Conservation (phyloP, 2,329 filamentous ascomycete species). For the Exophiala dermatitidis region DNA sequence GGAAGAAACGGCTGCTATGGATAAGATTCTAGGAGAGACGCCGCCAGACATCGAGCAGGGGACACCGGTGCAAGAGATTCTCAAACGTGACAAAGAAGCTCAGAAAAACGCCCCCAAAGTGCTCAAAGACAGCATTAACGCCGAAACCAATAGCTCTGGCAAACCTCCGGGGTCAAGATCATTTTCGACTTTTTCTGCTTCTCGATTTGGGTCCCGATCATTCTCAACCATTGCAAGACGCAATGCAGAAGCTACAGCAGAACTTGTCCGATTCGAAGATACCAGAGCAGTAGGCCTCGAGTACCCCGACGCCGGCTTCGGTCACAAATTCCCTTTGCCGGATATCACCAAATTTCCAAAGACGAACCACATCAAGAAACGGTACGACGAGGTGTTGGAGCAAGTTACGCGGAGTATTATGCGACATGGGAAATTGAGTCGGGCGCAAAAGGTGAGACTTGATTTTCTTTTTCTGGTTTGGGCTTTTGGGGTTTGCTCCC, state of each 20-base stretch:
- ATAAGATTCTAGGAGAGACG: slow-evolving; percentile 50
- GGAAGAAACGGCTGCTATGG: slow-evolving; percentile 57
- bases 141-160: slow-evolving; percentile 21
- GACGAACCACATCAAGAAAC: slow-evolving; percentile 60
- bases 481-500: too few species aligned
- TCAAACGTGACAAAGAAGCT: slow-evolving; percentile 56
- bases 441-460: slow-evolving; percentile 68
- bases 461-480: background rate
- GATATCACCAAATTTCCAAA: slow-evolving; percentile 52
- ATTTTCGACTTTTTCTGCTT: slow-evolving; percentile 45
- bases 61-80: slow-evolving; percentile 60
- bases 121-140: slow-evolving; percentile 54
- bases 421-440: slow-evolving; percentile 80
- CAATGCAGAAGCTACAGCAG: slow-evolving; percentile 30
- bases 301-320: slow-evolving; percentile 35
- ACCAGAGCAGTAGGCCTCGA: slow-evolving; percentile 29
- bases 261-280: slow-evolving; percentile 19
- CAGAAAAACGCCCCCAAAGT: slow-evolving; percentile 59
- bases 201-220: slow-evolving; percentile 33
- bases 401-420: slow-evolving; percentile 90
- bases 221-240: slow-evolving; percentile 52
- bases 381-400: slow-evolving; percentile 76
- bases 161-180: slow-evolving; percentile 36
- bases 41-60: slow-evolving; percentile 59
- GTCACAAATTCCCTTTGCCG: slow-evolving; percentile 74